Evolutionary conservation across 768 basidiomycete species (phyloP), one percentile per base, ranked within the genome.

Genomic region (Collybia mongolica): DNA sequence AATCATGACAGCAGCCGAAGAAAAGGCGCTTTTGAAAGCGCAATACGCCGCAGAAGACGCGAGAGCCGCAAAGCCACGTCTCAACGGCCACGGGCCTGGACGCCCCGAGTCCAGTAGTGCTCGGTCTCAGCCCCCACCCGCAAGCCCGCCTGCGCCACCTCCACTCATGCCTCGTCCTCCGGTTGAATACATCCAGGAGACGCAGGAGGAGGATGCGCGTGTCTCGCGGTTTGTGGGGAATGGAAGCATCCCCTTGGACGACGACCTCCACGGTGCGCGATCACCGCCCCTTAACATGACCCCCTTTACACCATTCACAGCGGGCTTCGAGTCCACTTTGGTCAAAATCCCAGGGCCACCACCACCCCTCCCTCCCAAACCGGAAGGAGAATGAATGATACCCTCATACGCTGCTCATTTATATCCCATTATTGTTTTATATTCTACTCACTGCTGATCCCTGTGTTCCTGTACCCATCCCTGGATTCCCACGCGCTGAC

Each of bases 121-220:
- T 28, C 51, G 38, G n/a, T 32, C 32, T 7, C 53, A 44, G 8
- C 2, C 49, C 9, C 49, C 43, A 22, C 18, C 37, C 23, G 32
- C 56, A 45, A 56, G 60, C 7, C 54, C 69, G 3, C 71, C 72
- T 0, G 65, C 77, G 0, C 90, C 87, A 0, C 88, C 89, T 1
- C 88, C 90, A 6, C 69, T 92, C 53, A 70, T 79, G 72, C 90
- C 90, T 2, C 82, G 84, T 44, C 90, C 90, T 1, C 90, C 90
- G 7, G 81, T 64, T 5, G 84, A 88, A 48, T 92, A 92, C 62
- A 90, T 93, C 53, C 81, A 86, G 54, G 86, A 92, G 69, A 92
- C 90, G 15, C 84, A 80, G 53, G 84, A 85, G 56, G 88, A 85
- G 56, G 87, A 92, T 56, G 70, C 77, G 14, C 77, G 86, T 14